Percentiles rank a stretch among this genome's conserved stretches.
Conservation (phyloP, 225 moss, liverwort and hornwort genomes). For the Marchantia paleacea region DNA sequence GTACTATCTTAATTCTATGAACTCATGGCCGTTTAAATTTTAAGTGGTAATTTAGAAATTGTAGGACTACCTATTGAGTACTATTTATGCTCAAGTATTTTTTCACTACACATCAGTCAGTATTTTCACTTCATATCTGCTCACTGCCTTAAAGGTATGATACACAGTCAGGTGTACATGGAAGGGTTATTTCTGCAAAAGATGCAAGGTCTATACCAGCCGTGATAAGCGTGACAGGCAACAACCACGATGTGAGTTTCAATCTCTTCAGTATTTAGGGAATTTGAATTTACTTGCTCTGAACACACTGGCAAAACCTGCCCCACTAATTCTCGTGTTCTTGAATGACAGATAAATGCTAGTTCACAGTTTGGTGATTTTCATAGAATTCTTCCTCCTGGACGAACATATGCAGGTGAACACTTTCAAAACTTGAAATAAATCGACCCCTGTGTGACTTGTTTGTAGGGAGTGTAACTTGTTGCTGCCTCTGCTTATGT, state of each 20-base stretch:
- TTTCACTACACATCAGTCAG: background rate
- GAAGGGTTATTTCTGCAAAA: conserved; percentile 66
- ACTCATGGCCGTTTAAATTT: background rate
- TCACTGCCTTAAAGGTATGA: conserved; percentile 16
- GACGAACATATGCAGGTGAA: conserved; percentile 63
- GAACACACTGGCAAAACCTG: background rate
- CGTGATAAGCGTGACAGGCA: conserved; percentile 62
- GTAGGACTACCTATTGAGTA: background rate
- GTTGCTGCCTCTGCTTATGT: no score
- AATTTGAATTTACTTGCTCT: background rate
- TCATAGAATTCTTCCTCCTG: conserved; percentile 81
- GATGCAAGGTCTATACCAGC: conserved; percentile 70
- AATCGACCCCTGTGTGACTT: background rate
- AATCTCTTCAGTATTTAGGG: background rate
- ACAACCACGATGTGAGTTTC: conserved; percentile 51
- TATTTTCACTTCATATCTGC: background rate
- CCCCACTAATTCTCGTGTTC: background rate
- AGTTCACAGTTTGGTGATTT: conserved; percentile 75
- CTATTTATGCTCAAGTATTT: background rate
- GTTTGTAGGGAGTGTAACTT: background rate
- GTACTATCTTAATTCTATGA: conserved; percentile 35
- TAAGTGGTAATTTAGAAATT: background rate
- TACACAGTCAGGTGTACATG: conserved; percentile 84
- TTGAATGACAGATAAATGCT: conserved; percentile 53
- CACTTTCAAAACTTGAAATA: background rate